Evolutionary conservation across 1,284 basidiomycete genomes (phyloP).

Genomic region (Cryptococcus maquisensis): DNA sequence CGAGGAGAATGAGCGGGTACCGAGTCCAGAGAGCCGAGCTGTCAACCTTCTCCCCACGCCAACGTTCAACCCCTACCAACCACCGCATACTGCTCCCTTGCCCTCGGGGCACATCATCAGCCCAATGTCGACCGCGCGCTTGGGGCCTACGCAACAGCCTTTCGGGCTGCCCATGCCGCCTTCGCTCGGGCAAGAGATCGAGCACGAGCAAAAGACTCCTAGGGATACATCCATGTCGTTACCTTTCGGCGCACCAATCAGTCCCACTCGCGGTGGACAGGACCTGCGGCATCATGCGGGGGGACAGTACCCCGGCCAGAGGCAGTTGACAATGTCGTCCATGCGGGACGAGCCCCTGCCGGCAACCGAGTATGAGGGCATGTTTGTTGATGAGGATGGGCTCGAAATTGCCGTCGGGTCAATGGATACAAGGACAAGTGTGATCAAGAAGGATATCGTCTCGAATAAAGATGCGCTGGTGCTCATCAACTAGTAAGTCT

Average conservation of each 20-base stretch:
- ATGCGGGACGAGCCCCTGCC: slow-evolving; percentile 3
- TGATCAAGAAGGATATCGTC: slow-evolving; percentile 37
- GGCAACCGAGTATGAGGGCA: not conserved
- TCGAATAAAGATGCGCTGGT: slow-evolving; percentile 21
- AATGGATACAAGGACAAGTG: slow-evolving; percentile 33
- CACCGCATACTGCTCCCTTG: no score
- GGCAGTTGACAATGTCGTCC: slow-evolving; percentile 2
- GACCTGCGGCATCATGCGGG: no score
- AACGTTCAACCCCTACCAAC: no score
- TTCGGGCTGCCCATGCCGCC: not conserved
- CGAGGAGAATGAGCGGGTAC: slow-evolving; percentile 7
- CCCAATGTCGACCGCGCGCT: not conserved
- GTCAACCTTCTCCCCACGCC: no score
- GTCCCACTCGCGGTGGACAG: no score
- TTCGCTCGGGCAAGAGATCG: no score
- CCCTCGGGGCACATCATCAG: not conserved
- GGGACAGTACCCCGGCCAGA: not conserved
- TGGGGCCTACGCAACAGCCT: not conserved
- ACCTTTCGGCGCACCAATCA: no score
- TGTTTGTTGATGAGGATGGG: slow-evolving; percentile 2
- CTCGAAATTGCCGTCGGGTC: slow-evolving; percentile 23
- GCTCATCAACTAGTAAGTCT: slow-evolving; percentile 38
- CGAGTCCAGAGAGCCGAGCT: not conserved
- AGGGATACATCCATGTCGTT: no score
- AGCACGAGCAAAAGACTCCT: no score